Evolutionary conservation across 768 basidiomycete genomes (phyloP), one percentile per base, ranked within the genome.

Genomic region (Suillus cothurnatus): DNA sequence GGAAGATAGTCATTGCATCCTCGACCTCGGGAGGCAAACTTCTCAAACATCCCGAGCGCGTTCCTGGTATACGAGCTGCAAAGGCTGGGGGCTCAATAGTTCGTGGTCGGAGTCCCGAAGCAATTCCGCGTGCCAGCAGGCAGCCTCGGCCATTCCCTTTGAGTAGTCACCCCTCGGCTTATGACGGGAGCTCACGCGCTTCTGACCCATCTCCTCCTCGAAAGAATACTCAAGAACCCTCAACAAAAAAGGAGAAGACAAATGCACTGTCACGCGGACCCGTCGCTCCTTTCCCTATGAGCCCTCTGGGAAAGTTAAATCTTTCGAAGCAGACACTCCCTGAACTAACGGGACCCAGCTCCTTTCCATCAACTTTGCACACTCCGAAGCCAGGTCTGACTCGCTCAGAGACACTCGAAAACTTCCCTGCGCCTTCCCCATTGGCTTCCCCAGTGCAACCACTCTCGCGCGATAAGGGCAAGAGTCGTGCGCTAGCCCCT

Each of bases 361-460:
- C 58, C 9, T 58, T 58, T 12, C 36, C 57, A 15, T 12, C 21
- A 28, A 12, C 26, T 28, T 59, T 14, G 58, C 26, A 31, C 5
- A 57, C 14, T 17, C 23, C 34, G 6, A 28, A 41, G 39, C 19
- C 17, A 14, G 58, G 17, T 19, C 23, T 39, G 23, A 2, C 57
- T 21, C 38, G 26, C 19, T 41, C 39, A 59, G 58, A 31, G 38
- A 41, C 58, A 31, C 26, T 31, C 21, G 38, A 23, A 39, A 41
- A 59, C 39, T 78, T 76, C 47, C 75, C 68, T 5, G 45, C 55
- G 26, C 53, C 76, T 38, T 72, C 75, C 0, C 76, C 76, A n/a
- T 68, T 76, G 6, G 23, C 61, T 28, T 49, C 66, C n/a, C 36
- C 68, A 17, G 36, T 31, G 26, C 59, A 61, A 47, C 26, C 23